A percentile compares a stretch with the other conserved stretches of the same genome.
These are phyloP conservation scores for Tolypocladium capitatum DNA, from an alignment of 2,329 filamentous ascomycete genomes.

Conservation along the genomic window DNA sequence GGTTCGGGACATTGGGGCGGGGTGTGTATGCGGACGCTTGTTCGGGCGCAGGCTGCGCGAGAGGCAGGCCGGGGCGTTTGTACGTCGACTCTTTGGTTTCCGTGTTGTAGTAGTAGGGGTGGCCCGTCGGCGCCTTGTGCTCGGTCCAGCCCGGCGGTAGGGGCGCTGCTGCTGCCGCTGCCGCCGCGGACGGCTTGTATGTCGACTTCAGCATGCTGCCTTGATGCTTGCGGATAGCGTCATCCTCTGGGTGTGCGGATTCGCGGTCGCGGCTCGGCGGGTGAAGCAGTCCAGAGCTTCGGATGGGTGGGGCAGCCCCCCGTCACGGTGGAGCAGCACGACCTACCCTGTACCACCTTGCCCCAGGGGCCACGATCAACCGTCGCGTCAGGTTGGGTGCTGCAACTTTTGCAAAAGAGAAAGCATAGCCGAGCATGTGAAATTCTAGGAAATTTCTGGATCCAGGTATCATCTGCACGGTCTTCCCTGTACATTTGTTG, in stretches of 20 bases:
- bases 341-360: background rate
- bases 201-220: constrained; percentile 59
- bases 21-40: constrained; percentile 18
- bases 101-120: constrained; percentile 79
- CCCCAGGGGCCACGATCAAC: too few species aligned
- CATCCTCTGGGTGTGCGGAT: background rate
- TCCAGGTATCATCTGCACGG: too few species aligned
- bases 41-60: constrained; percentile 9
- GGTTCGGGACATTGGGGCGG: constrained; percentile 18
- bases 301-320: background rate
- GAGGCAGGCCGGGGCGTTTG: constrained; percentile 46
- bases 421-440: too few species aligned
- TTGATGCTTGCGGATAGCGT: too few species aligned
- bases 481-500: too few species aligned
- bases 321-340: too few species aligned
- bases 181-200: constrained; percentile 43
- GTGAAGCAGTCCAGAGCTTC: background rate
- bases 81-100: constrained; percentile 80
- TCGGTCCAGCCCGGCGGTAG: constrained; percentile 81
- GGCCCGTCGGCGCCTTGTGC: constrained; percentile 77
- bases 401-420: background rate
- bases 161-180: constrained; percentile 30
- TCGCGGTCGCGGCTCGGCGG: background rate
- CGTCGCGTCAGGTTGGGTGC: background rate
- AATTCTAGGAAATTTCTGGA: too few species aligned